These are phyloP conservation scores for Epichloe baconii DNA, from an alignment of 2,329 filamentous ascomycete genomes.

Conservation along the genomic window DNA sequence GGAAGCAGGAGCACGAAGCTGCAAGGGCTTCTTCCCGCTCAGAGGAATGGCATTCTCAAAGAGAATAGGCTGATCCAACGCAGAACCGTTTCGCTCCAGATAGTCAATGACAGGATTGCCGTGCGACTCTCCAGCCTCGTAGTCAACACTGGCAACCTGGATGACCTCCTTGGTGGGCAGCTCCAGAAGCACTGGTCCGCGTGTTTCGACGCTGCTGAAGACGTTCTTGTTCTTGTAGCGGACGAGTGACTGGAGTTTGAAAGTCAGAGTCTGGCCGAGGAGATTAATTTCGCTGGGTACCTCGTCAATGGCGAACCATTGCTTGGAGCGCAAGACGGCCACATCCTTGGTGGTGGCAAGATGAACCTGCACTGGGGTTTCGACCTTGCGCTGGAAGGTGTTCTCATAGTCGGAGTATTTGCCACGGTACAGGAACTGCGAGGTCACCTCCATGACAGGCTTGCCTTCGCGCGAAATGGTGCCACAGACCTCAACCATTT, in stretches of 20 bases:
- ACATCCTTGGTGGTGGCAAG: conserved; percentile 81
- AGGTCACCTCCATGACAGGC: conserved; percentile 95
- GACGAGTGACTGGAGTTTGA: conserved; percentile 85
- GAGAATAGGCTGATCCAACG: conserved; percentile 89
- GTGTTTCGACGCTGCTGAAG: conserved; percentile 82
- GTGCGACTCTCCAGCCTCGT: conserved; percentile 79
- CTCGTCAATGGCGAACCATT: conserved; percentile 86
- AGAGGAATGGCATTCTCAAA: conserved; percentile 97
- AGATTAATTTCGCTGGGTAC: conserved; percentile 62
- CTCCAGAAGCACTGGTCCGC: conserved; percentile 85
- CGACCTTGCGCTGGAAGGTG: conserved; percentile 95
- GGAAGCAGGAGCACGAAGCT: conserved; percentile 80
- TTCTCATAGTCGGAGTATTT: conserved; percentile 89
- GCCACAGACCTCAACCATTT: conserved; percentile 99
- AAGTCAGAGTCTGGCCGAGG: conserved; percentile 83
- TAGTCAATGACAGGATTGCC: conserved; percentile 97
- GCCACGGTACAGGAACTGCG: conserved; percentile 94
- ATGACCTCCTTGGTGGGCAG: conserved; percentile 95
- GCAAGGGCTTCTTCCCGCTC: conserved; percentile 79
- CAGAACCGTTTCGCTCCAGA: conserved; percentile 77
- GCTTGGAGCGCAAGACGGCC: conserved; percentile 86
- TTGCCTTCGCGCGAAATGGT: conserved; percentile 76
- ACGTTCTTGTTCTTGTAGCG: conserved; percentile 91
- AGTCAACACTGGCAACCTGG: conserved; percentile 93
- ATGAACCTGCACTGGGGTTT: conserved; percentile 89